Base-by-base conservation (phyloP, 2,329 filamentous ascomycete species). In the Alternaria longipes region DNA sequence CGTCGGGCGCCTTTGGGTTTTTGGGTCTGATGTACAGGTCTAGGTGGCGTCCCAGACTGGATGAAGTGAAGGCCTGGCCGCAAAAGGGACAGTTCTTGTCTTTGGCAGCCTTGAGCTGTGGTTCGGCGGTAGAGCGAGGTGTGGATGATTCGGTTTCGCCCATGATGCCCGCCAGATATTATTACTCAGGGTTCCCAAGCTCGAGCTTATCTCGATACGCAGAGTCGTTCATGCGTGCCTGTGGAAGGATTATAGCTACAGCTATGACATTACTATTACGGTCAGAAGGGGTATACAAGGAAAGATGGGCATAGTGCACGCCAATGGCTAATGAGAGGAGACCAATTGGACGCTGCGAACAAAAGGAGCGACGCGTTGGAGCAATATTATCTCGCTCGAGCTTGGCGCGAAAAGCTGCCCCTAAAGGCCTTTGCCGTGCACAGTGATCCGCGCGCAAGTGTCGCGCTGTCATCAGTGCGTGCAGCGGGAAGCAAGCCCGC, bases 21-120 rank as follows among this genome's bases (percentile, higher is more conserved):
- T 93, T 96, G 60, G 93, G 90, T 75, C 93, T 94, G 73, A 97
- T 94, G 79, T 96, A 97, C 40, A 97, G 87, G 78, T 98, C 94
- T 68, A 97, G 89, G 80, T 98, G 94, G 46, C 94, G 90, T 51
- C 94, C 94, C 54, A 98, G 87, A 3, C 93, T 97, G 30, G 66
- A 69, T 1, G 94, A 97, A 16, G 94, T 97, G 76, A 97, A 98
- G 7, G 90, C 85, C 78, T 97, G 93, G 47, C 89, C 85, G 79
- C 94, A 98, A 81, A 92, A 98, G 36, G 90, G 91, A 78, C 94
- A 97, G 66, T 85, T 89, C 75, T 92, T 93, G 82, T 98, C 94
- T 80, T 98, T 98, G 60, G 85, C 80, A 16, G 90, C 85, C 54
- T 81, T 78, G 57, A 79, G 77, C 67, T 68, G 66, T 44, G 67